These are phyloP conservation scores for Mycena haematopus DNA, from an alignment of 768 basidiomycete species.

Conservation along the genomic window DNA sequence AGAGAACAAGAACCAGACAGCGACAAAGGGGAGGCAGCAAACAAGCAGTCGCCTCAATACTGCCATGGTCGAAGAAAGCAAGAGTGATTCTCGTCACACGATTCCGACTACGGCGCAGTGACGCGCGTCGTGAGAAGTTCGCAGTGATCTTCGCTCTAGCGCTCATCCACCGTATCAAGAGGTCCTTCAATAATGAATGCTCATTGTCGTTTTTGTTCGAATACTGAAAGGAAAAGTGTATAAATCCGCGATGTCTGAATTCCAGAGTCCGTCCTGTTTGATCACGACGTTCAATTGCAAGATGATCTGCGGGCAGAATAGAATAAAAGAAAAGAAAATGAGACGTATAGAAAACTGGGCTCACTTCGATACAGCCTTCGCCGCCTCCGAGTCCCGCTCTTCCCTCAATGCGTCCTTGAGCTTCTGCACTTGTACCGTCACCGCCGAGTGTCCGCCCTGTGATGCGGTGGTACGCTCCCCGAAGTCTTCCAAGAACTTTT, in stretches of 20 bases:
- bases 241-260: no score
- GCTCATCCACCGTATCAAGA: no score
- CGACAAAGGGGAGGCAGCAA: not conserved
- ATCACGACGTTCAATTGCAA: no score
- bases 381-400: conserved; percentile 49
- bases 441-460: conserved; percentile 59
- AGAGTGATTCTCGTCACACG: no score
- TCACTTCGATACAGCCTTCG: conserved; percentile 25
- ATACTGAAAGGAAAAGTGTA: no score
- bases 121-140: no score
- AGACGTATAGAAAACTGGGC: no score
- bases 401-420: conserved; percentile 58
- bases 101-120: no score
- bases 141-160: no score
- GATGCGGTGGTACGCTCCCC: conserved; percentile 51
- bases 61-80: not conserved
- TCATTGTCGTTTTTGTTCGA: no score
- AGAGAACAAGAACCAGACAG: not conserved
- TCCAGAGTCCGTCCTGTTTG: no score
- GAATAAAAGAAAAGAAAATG: not conserved
- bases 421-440: conserved; percentile 66
- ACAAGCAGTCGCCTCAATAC: not conserved
- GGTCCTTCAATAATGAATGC: no score
- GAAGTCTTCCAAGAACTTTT: conserved; percentile 56
- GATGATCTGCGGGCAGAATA: not conserved